Base-by-base conservation (phyloP, 129 eudicot genomes). In the Arctium minus region DNA sequence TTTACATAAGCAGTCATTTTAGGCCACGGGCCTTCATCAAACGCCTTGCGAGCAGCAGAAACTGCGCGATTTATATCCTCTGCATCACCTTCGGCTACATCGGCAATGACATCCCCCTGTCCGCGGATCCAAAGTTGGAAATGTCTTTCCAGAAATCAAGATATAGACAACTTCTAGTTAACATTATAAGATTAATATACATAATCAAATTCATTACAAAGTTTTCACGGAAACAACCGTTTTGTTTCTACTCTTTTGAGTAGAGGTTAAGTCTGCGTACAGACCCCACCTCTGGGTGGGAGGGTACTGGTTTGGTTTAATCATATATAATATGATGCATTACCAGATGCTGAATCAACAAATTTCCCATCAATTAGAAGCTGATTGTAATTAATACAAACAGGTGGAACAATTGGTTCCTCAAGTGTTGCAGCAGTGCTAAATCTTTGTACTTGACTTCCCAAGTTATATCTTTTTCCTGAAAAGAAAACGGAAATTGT, bases 311-410 rank as follows among this genome's bases (percentile, higher is more conserved):
- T 40, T 40, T 40, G 9, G 46, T 40, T 40, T 40, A 40, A 39
- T 39, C 6, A 4, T 0, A 39, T 7, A 42, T 42, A 42, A 50
- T 50, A 50, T 2, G 17, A 50, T 50, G 6, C 31, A 81, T 68
- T 80, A 89, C 94, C 92, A 15, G 94, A 88, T 50, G 90, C 92
- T 10, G 94, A 78, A 86, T 90, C 92, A 29, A 90, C 92, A 82
- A 90, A 90, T 44, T 90, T 80, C 11, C 94, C 94, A 80, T 88
- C 73, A 69, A 90, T 90, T 17, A 90, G 87, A 79, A 90, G 94
- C 82, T 78, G 56, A n/a, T n/a, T n/a, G n/a, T n/a, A n/a, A n/a
- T n/a, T n/a, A n/a, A n/a, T n/a, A n/a, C n/a, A n/a, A n/a, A 90
- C 92, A 17, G 92, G 77, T 46, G 94, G 94, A 36, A 80, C 82